Evolutionary conservation across 257 asterid species (phyloP).

Genomic region (Catharanthus roseus): DNA sequence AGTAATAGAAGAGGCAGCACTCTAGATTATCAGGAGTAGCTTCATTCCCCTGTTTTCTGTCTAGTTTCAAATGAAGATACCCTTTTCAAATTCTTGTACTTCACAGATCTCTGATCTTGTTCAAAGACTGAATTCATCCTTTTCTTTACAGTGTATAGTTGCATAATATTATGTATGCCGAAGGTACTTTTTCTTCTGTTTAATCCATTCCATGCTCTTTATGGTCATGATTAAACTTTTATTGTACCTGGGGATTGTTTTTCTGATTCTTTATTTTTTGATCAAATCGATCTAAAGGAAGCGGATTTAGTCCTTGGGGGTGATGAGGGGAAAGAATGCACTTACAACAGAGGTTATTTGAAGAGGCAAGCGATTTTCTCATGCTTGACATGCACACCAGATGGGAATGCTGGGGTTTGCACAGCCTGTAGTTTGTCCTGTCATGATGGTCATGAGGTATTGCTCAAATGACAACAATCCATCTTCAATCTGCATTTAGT

Average conservation of each 20-base stretch:
- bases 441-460: conserved; percentile 95
- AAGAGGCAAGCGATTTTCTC: conserved; percentile 92
- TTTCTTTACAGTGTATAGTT: background rate
- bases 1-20: background rate
- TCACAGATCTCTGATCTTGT: background rate
- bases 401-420: conserved; percentile 91
- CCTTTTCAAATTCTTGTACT: background rate
- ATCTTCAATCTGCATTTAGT: background rate
- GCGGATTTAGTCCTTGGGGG: conserved; percentile 92
- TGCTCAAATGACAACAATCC: background rate
- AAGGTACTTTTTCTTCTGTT: background rate
- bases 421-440: conserved; percentile 86
- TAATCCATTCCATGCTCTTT: background rate
- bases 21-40: background rate
- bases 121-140: background rate
- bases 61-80: background rate
- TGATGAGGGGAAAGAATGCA: conserved; percentile 94
- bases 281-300: conserved; percentile 38
- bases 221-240: background rate
- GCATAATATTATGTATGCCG: background rate
- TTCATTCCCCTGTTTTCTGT: background rate
- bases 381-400: conserved; percentile 87
- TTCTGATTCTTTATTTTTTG: background rate
- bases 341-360: conserved; percentile 64
- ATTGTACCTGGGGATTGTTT: background rate